These are phyloP conservation scores for Kurtzmaniella quercitrusa DNA, from an alignment of 1,139 yeast genomes.

Conservation along the genomic window DNA sequence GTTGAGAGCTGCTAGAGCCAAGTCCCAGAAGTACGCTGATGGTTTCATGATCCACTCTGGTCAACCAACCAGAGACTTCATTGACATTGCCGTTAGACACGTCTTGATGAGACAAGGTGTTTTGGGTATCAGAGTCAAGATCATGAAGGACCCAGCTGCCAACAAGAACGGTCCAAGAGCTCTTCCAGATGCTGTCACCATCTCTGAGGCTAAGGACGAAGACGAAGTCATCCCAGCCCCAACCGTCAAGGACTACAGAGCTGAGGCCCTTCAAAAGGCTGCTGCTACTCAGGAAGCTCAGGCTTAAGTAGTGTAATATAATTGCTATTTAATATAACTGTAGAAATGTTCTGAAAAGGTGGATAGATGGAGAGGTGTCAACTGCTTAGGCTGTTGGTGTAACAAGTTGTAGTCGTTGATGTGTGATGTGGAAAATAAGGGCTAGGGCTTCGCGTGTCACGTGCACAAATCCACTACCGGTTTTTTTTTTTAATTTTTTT, in stretches of 20 bases:
- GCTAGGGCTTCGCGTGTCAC: background rate
- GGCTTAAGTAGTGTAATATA: constrained; percentile 14
- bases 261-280: constrained; percentile 30
- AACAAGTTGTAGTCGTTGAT: too few relatives aligned
- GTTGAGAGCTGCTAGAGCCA: constrained; percentile 99
- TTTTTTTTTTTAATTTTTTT: too few relatives aligned
- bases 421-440: background rate
- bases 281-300: constrained; percentile 11
- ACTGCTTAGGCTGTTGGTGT: too few relatives aligned
- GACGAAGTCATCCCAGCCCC: constrained; percentile 78
- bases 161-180: constrained; percentile 86
- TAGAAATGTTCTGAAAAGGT: too few relatives aligned
- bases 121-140: constrained; percentile 98
- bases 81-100: constrained; percentile 99
- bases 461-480: too few relatives aligned
- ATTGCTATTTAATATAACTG: background rate
- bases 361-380: too few relatives aligned
- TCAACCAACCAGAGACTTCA: constrained; percentile 99
- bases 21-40: constrained; percentile 99
- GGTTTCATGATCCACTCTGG: constrained; percentile 99
- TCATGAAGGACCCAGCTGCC: constrained; percentile 97
- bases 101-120: constrained; percentile 99
- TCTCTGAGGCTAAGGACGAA: constrained; percentile 97
- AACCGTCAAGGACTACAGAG: constrained; percentile 67
- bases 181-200: constrained; percentile 92